Conservation (phyloP, 129 eudicot genomes). For the Glebionis coronaria region DNA sequence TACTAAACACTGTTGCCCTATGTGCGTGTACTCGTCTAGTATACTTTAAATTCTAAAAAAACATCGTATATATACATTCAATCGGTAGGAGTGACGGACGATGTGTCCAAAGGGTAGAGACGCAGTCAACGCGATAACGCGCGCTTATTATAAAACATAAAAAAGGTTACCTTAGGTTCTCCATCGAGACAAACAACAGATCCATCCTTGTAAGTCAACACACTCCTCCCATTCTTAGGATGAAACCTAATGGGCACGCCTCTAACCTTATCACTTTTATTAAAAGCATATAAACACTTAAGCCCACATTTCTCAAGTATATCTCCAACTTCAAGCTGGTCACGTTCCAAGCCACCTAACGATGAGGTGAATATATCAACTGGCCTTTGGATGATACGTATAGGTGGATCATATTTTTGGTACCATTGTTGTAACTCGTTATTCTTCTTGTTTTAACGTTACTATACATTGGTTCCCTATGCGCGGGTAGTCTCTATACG, state of each 20-base stretch:
- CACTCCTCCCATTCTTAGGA: slow-evolving; percentile 61
- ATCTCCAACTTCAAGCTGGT: slow-evolving; percentile 76
- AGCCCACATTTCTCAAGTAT: slow-evolving; percentile 62
- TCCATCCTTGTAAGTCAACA: slow-evolving; percentile 63
- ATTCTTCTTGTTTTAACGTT: too few relatives aligned
- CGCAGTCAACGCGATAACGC: too few relatives aligned
- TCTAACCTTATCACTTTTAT: slow-evolving; percentile 47
- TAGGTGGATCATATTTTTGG: slow-evolving; percentile 74
- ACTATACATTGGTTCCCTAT: too few relatives aligned
- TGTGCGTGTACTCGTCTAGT: too few relatives aligned
- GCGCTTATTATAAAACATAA: too few relatives aligned
- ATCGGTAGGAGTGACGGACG: too few relatives aligned
- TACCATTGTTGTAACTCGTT: slow-evolving; percentile 49
- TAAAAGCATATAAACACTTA: slow-evolving; percentile 64
- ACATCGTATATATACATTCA: too few relatives aligned
- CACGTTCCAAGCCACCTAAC: slow-evolving; percentile 94
- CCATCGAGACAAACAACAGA: slow-evolving; percentile 12
- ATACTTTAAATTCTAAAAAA: too few relatives aligned
- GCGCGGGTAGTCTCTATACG: too few relatives aligned
- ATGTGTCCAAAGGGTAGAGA: too few relatives aligned
- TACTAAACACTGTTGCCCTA: too few relatives aligned
- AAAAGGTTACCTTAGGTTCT: too few relatives aligned
- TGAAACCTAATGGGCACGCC: slow-evolving; percentile 87
- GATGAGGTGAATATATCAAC: slow-evolving; percentile 52
- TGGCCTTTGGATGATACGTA: slow-evolving; percentile 61